These are phyloP conservation scores for Daedaleopsis nitida DNA, from an alignment of 768 basidiomycete genomes.

Conservation along the genomic window DNA sequence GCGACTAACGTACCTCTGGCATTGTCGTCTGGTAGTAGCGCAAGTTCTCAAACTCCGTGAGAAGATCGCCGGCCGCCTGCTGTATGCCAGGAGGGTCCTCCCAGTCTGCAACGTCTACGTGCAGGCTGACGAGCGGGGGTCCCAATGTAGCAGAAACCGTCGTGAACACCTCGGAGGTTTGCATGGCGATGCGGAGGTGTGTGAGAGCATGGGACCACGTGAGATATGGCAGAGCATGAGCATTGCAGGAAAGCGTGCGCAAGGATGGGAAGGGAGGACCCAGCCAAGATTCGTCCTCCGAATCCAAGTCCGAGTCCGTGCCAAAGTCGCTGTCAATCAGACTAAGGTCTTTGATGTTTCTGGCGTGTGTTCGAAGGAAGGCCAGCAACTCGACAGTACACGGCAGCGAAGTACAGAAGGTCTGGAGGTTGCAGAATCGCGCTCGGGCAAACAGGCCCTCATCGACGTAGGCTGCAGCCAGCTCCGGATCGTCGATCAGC, in stretches of 20 bases:
- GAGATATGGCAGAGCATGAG: background rate
- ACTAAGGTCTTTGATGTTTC: background rate
- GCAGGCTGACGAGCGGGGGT: background rate
- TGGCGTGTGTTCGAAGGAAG: background rate
- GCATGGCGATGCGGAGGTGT: background rate
- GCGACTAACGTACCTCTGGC: no score
- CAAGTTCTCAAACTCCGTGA: no score
- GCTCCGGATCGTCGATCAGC: background rate
- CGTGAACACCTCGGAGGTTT: background rate
- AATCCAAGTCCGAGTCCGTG: background rate
- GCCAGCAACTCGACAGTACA: background rate
- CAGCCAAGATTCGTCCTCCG: background rate
- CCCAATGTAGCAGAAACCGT: background rate
- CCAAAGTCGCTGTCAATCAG: no score
- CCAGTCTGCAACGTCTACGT: background rate
- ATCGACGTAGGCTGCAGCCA: background rate
- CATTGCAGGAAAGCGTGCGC: background rate
- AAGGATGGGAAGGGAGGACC: background rate
- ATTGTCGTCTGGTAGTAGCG: no score
- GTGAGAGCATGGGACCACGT: background rate
- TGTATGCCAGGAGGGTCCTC: background rate
- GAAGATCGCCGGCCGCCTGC: no score
- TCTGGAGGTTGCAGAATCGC: background rate
- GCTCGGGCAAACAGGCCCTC: background rate
- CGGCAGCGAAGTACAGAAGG: background rate